Percentiles rank a stretch among this genome's conserved stretches.
These are phyloP conservation scores for Gymnopilus dilepis DNA, from an alignment of 768 basidiomycete species.

Conservation along the genomic window DNA sequence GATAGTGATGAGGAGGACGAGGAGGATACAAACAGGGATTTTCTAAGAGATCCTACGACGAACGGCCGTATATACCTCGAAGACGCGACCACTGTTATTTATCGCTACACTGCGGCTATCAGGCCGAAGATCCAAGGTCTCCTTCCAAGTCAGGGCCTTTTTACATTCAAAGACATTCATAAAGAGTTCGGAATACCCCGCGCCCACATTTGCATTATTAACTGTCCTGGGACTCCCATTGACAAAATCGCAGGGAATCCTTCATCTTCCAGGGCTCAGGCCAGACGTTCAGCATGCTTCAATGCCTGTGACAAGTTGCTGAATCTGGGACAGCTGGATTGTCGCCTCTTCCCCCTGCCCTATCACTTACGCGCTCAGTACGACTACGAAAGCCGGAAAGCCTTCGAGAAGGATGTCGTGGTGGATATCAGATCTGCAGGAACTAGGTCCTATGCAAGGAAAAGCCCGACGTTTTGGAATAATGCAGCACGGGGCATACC, in stretches of 20 bases:
- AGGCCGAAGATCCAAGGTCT: slow-evolving; percentile 13
- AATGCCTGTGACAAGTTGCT: slow-evolving; percentile 57
- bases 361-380: slow-evolving; percentile 25
- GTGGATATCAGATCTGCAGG: slow-evolving; percentile 40
- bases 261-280: slow-evolving; percentile 52
- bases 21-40: slow-evolving; percentile 31
- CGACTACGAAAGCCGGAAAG: slow-evolving; percentile 17
- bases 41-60: slow-evolving; percentile 66
- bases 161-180: slow-evolving; percentile 44
- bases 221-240: slow-evolving; percentile 48
- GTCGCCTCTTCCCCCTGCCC: slow-evolving; percentile 49
- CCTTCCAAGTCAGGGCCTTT: slow-evolving; percentile 35
- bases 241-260: slow-evolving; percentile 48
- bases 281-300: slow-evolving; percentile 65
- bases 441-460: slow-evolving; percentile 60
- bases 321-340: slow-evolving; percentile 56
- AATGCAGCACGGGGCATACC: slow-evolving; percentile 38
- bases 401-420: slow-evolving; percentile 25
- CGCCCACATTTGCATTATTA: slow-evolving; percentile 51
- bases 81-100: slow-evolving; percentile 62
- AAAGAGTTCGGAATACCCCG: slow-evolving; percentile 31
- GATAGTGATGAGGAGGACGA: slow-evolving; percentile 56
- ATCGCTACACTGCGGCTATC: slow-evolving; percentile 50
- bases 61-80: slow-evolving; percentile 61
- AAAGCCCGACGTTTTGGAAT: slow-evolving; percentile 71